Evolutionary conservation across 352 stramenopile genomes (phyloP).

Genomic region (Globisporangium alternatum): DNA sequence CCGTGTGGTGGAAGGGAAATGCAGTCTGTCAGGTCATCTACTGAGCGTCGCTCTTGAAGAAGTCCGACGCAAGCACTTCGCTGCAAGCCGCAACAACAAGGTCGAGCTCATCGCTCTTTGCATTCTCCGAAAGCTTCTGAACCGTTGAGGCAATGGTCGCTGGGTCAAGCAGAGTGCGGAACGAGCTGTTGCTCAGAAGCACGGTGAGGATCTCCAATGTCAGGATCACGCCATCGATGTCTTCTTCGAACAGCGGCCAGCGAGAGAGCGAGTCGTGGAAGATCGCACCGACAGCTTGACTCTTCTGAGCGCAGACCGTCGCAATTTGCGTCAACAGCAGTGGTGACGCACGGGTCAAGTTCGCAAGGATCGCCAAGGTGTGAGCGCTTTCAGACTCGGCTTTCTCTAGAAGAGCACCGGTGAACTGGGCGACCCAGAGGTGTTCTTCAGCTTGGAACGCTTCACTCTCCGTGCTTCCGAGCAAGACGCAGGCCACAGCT

Average conservation of each 20-base stretch:
- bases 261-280: slow-evolving; percentile 43
- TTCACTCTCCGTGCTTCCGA: slow-evolving; percentile 34
- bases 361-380: slow-evolving; percentile 41
- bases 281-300: slow-evolving; percentile 33
- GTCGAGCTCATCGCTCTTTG: slow-evolving; percentile 40
- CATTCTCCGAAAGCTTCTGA: slow-evolving; percentile 44
- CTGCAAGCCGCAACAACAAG: slow-evolving; percentile 36
- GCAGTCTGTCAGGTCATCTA: neutral
- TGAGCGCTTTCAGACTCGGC: slow-evolving; percentile 52
- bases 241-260: slow-evolving; percentile 68
- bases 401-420: slow-evolving; percentile 38
- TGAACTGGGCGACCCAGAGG: slow-evolving; percentile 43
- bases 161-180: slow-evolving; percentile 36
- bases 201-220: slow-evolving; percentile 42
- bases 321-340: slow-evolving; percentile 39
- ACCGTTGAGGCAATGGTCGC: slow-evolving; percentile 48
- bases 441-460: slow-evolving; percentile 41
- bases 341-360: slow-evolving; percentile 27
- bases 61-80: slow-evolving; percentile 22
- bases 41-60: slow-evolving; percentile 1
- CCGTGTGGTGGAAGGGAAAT: neutral
- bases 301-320: slow-evolving; percentile 34
- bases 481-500: slow-evolving; percentile 43
- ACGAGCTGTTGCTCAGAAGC: slow-evolving; percentile 29
- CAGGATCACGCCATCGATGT: slow-evolving; percentile 52